Evolutionary conservation across 2,329 filamentous ascomycete species (phyloP).

Genomic region (Penicillium sp.): DNA sequence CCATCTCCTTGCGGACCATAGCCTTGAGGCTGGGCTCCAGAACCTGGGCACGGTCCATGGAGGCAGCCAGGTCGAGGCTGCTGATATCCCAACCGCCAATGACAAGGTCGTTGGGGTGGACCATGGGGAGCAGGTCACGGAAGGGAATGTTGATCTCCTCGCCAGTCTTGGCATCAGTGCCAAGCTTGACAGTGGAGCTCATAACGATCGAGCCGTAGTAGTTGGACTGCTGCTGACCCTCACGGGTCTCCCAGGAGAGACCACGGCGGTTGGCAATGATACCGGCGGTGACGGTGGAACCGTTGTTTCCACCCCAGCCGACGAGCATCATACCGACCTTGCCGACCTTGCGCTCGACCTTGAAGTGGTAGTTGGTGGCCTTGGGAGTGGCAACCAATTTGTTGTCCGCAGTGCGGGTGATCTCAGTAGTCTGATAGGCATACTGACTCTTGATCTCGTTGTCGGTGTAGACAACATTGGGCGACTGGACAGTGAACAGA

Average conservation of each 20-base stretch:
- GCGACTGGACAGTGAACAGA: slow-evolving; percentile 86
- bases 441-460: slow-evolving; percentile 90
- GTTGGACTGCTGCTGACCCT: slow-evolving; percentile 83
- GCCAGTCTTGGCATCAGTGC: slow-evolving; percentile 79
- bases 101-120: slow-evolving; percentile 93
- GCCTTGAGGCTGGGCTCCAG: slow-evolving; percentile 94
- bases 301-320: slow-evolving; percentile 98
- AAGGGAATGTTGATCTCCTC: slow-evolving; percentile 96
- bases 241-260: slow-evolving; percentile 90
- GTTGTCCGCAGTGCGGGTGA: slow-evolving; percentile 73
- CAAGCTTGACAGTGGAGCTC: slow-evolving; percentile 96
- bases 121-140: slow-evolving; percentile 92
- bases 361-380: slow-evolving; percentile 95
- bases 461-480: slow-evolving; percentile 91
- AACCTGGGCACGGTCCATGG: slow-evolving; percentile 95
- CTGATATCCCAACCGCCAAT: slow-evolving; percentile 99
- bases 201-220: slow-evolving; percentile 99
- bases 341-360: slow-evolving; percentile 90
- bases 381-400: slow-evolving; percentile 83
- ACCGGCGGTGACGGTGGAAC: slow-evolving; percentile 93
- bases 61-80: slow-evolving; percentile 81
- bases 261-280: slow-evolving; percentile 92
- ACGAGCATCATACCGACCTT: slow-evolving; percentile 98
- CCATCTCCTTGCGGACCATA: slow-evolving; percentile 91
- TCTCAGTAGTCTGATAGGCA: slow-evolving; percentile 91